Evolutionary conservation across 1,139 yeast genomes (phyloP).

Genomic region (Scheffersomyces illinoinensis): DNA sequence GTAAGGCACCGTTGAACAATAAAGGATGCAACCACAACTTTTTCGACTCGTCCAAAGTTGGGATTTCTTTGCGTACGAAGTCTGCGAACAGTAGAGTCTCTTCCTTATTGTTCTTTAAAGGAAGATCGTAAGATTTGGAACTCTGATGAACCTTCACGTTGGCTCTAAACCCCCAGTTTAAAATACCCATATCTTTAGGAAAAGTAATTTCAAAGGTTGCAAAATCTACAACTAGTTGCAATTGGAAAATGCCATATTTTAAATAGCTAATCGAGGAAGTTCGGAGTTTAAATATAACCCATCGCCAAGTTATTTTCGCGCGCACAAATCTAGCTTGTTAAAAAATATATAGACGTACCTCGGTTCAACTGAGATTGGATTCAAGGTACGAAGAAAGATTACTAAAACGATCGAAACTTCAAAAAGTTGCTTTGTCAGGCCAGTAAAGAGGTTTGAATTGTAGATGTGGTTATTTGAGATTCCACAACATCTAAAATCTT

Average conservation of each 20-base stretch:
- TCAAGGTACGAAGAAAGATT: no score
- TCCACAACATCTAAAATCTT: background rate
- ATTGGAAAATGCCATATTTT: no score
- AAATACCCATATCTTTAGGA: constrained; percentile 11
- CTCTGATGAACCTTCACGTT: constrained; percentile 29
- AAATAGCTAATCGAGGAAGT: background rate
- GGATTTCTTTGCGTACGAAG: constrained; percentile 23
- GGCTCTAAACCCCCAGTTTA: constrained; percentile 45
- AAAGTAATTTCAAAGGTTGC: background rate
- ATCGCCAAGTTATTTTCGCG: background rate
- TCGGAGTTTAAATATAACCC: background rate
- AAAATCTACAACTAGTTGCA: background rate
- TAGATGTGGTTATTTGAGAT: background rate
- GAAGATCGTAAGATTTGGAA: constrained; percentile 18
- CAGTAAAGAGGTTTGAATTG: no score
- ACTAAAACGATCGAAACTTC: no score
- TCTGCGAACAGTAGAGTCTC: constrained; percentile 19
- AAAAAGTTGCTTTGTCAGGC: no score
- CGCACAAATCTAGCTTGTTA: background rate
- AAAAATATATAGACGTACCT: no score
- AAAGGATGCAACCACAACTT: constrained; percentile 61
- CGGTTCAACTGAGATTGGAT: no score
- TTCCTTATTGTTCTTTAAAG: constrained; percentile 12
- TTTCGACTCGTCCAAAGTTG: constrained; percentile 27
- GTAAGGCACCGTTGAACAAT: constrained; percentile 72